phyloP scores from a whole-genome alignment of 805 yeast species.

The Saccharomycopsis vini region DNA sequence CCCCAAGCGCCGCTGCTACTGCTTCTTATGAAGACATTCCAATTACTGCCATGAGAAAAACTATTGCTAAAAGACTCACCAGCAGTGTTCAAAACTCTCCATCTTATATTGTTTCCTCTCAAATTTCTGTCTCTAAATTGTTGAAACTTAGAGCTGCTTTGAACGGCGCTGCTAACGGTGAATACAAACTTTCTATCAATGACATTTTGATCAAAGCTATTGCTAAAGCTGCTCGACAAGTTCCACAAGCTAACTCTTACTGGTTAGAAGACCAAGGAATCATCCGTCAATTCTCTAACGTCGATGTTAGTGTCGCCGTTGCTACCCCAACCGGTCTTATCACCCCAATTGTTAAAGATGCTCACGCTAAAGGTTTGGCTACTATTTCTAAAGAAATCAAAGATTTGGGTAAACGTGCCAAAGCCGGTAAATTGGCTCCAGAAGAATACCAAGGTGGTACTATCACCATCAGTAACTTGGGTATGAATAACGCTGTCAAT shows the following conservation, averaged over 20 bases:
- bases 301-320: conserved; percentile 97
- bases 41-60: conserved; percentile 84
- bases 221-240: conserved; percentile 80
- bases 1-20: conserved; percentile 40
- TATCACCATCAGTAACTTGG: conserved; percentile 95
- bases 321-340: conserved; percentile 96
- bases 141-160: conserved; percentile 86
- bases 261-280: conserved; percentile 87
- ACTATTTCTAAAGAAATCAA: conserved; percentile 76
- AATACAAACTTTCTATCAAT: conserved; percentile 86
- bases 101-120: conserved; percentile 84
- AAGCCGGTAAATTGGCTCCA: conserved; percentile 84
- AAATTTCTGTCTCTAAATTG: conserved; percentile 79
- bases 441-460: conserved; percentile 99
- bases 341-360: conserved; percentile 90
- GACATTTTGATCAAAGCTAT: conserved; percentile 92
- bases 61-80: conserved; percentile 81
- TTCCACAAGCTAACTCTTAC: conserved; percentile 89
- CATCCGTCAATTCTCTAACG: conserved; percentile 84
- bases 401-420: conserved; percentile 94
- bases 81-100: conserved; percentile 84
- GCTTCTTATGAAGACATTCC: conserved; percentile 75
- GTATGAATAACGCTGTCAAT: conserved; percentile 93
- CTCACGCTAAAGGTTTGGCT: conserved; percentile 79
- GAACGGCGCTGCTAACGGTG: conserved; percentile 76